phyloP scores from a whole-genome alignment of 2,329 filamentous ascomycete genomes.

The Monosporascus sp. region DNA sequence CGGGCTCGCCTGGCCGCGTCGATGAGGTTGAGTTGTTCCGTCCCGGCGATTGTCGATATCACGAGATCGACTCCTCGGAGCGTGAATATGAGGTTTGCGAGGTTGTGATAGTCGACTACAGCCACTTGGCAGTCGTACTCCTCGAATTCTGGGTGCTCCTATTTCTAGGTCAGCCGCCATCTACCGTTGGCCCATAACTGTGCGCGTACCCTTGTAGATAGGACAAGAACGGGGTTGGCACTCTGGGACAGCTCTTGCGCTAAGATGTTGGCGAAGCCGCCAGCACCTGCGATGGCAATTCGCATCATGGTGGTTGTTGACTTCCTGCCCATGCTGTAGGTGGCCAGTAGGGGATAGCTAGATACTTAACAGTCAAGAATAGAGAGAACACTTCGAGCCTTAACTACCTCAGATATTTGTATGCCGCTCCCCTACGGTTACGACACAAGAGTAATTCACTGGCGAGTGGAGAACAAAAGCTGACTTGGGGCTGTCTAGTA shows the following conservation, averaged over 20 bases:
- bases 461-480: conserved; percentile 14
- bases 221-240: conserved; percentile 63
- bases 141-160: conserved; percentile 51
- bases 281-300: conserved; percentile 57
- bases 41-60: conserved; percentile 67
- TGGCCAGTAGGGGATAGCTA: not conserved
- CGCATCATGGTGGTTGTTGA: conserved; percentile 44
- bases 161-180: conserved; percentile 6
- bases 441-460: conserved; percentile 13
- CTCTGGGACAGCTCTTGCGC: conserved; percentile 57
- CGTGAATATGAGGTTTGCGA: conserved; percentile 54
- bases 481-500: conserved; percentile 15
- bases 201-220: conserved; percentile 53
- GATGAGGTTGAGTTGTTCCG: conserved; percentile 64
- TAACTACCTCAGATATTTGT: not conserved
- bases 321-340: conserved; percentile 18
- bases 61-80: conserved; percentile 70
- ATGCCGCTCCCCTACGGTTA: conserved; percentile 1
- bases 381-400: not conserved
- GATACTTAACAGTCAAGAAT: not conserved
- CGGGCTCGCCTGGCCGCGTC: conserved; percentile 60
- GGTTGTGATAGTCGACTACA: conserved; percentile 61
- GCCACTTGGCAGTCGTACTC: conserved; percentile 59
- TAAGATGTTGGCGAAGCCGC: conserved; percentile 53
- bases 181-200: not conserved